Evolutionary conservation across 371 early-diverging fungal genomes (phyloP), one percentile per base, ranked within the genome.

Genomic region (Zancudomyces culisetae): DNA sequence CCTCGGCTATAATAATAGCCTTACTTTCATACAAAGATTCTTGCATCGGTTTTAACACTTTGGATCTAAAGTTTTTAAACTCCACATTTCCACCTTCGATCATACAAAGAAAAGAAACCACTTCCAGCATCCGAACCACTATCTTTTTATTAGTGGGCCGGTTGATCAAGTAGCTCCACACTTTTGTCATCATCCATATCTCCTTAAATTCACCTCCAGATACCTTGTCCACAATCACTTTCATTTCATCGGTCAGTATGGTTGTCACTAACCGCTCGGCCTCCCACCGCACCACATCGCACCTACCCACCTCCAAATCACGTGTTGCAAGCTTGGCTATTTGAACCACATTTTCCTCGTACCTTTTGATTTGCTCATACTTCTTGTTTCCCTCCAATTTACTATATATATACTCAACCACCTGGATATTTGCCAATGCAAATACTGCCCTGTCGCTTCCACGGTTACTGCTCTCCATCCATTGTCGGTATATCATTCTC

Each of bases 191-290:
- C 30, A 61, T 42, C 4, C 53, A 30, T 13, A 58, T 54, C 35
- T 35, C 35, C 35, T 15, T 6, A 6, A 6, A 10, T 15, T 15
- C 35, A 26, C 19, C 19, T 21, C 22, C 29, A 15, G 43, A 6
- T 12, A 49, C 43, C 1, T 42, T n/a, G 1, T 52, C 46, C 30
- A 54, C 49, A 18, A 56, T 49, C 23, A 35, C 27, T 20, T 42
- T 51, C 43, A 65, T 42, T 27, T 64, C 64, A 10, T 57, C 59
- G 1, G 54, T 51, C 15, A 65, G 55, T 42, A 65, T 57, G 24
- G 41, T 41, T 24, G 58, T 60, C 6, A 63, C 57, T 22, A 65
- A 49, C n/a, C 49, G 49, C 30, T 63, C 66, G 1, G 64, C 51
- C n/a, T 57, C 29, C 22, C 51, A 24, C 8, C 60, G 55, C 26